Base-by-base conservation (phyloP, 1,139 yeast species). In the Yamadazyma atlantica region DNA sequence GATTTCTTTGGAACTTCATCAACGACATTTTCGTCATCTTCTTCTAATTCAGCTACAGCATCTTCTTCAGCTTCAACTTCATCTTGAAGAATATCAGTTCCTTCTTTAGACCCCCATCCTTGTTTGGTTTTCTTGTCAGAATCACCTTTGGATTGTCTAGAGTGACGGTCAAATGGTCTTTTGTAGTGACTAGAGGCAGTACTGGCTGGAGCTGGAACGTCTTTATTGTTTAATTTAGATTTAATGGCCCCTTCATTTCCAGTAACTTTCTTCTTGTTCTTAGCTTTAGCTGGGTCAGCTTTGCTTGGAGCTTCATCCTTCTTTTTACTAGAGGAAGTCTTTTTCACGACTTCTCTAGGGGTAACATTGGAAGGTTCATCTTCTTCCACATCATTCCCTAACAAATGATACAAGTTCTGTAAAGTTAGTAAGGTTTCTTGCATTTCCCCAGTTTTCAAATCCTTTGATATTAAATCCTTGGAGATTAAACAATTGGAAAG, bases 181-280 rank as follows among this genome's bases (percentile, higher is more conserved):
- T 80, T 82, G 62, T 73, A 66, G 72, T 78, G 85, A 55, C 75
- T 73, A 46, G 75, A 52, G 34, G 73, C 65, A 42, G 77, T 70
- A 33, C 72, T 45, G 34, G 76, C 67, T 62, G 87, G 82, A 45
- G 75, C 83, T 48, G 80, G 72, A 51, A 77, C 78, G 43, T 75
- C 64, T 62, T 69, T 80, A 90, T 90, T 90, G 74, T 82, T 80
- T 60, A 66, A 58, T 75, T 80, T 82, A 78, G 74, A 80, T 70
- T 78, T 85, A 66, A 82, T 70, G 49, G 95, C 96, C 57, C 88
- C 96, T 61, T 89, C 96, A 75, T 88, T 90, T 65, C 95, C 96
- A 53, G 83, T 67, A 43, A 81, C 69, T 64, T 76, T 76, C 60
- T 82, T 73, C 67, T 74, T 75, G 69, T 86, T 84, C 73, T 75